Conservation (phyloP, 371 early-diverging fungal species). For the Mucor irregularis region DNA sequence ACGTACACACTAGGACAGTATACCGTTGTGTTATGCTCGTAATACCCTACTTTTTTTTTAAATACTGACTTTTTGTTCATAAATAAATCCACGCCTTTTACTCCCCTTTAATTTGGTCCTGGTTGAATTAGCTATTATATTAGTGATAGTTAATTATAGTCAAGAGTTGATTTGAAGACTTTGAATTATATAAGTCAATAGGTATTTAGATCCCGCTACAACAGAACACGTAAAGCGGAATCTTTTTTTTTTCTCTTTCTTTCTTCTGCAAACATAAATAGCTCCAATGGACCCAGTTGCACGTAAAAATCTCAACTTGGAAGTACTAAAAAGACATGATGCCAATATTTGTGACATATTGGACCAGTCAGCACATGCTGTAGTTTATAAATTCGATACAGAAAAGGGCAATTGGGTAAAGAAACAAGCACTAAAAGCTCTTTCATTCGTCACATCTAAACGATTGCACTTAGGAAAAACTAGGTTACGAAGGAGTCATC, state of each 20-base stretch:
- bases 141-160: no score
- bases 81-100: no score
- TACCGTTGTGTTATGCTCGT: no score
- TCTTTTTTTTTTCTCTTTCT: background rate
- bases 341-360: conserved; percentile 63
- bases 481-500: conserved; percentile 68
- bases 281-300: conserved; percentile 66
- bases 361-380: conserved; percentile 74
- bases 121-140: no score
- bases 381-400: conserved; percentile 76
- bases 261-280: background rate
- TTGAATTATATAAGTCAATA: no score
- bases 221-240: no score
- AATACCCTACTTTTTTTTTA: no score
- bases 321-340: conserved; percentile 74
- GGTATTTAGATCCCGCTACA: no score
- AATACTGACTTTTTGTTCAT: no score
- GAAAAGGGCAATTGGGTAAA: conserved; percentile 70
- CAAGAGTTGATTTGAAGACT: no score
- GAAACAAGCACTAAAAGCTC: background rate
- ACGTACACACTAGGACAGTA: no score
- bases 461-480: conserved; percentile 57
- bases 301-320: conserved; percentile 68
- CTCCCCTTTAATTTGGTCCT: no score
- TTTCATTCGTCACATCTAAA: background rate